These are phyloP conservation scores for Camellia lanceoleosa DNA, from an alignment of 148 eudicot genomes.

Conservation along the genomic window DNA sequence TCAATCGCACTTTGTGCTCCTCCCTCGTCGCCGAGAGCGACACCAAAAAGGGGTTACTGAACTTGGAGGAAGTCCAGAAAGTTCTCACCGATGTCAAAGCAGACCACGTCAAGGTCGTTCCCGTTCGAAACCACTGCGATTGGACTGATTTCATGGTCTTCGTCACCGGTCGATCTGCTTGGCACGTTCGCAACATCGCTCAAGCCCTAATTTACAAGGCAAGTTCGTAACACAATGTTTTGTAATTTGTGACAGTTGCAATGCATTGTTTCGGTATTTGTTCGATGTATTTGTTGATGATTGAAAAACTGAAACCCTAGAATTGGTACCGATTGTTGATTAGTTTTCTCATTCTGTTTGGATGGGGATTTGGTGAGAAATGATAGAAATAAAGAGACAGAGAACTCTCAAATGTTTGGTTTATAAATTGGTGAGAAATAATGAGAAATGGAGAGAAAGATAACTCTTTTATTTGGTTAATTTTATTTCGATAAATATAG, in stretches of 20 bases:
- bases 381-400: too few relatives aligned
- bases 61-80: conserved; percentile 68
- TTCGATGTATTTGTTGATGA: neutral
- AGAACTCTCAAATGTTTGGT: too few relatives aligned
- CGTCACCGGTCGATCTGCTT: conserved; percentile 83
- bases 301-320: neutral
- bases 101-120: conserved; percentile 63
- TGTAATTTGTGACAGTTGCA: neutral
- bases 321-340: neutral
- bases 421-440: too few relatives aligned
- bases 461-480: too few relatives aligned
- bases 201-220: conserved; percentile 84
- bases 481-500: too few relatives aligned
- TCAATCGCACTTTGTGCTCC: conserved; percentile 18
- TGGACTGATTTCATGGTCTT: conserved; percentile 85
- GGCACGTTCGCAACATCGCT: conserved; percentile 90
- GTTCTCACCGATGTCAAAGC: conserved; percentile 74
- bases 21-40: conserved; percentile 23
- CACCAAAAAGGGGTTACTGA: conserved; percentile 43
- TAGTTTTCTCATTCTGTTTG: too few relatives aligned
- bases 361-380: too few relatives aligned
- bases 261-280: neutral
- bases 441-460: too few relatives aligned
- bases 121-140: conserved; percentile 43
- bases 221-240: neutral